Conservation (phyloP, 2,329 filamentous ascomycete species). For the Ophiostoma fasciatum region DNA sequence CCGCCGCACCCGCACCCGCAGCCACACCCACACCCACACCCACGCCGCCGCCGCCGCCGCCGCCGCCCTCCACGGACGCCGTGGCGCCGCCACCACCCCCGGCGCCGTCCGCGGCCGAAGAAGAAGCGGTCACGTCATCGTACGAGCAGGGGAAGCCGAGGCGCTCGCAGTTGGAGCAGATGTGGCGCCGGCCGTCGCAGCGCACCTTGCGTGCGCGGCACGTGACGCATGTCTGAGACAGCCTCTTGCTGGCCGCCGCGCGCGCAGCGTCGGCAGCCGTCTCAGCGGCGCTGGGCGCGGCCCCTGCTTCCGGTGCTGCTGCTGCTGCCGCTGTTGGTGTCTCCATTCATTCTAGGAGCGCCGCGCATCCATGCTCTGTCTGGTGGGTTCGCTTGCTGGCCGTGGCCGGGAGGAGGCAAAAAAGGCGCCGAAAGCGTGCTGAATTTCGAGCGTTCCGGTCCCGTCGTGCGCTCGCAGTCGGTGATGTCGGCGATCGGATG, state of each 20-base stretch:
- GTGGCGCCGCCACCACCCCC: neutral
- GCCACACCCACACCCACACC: slow-evolving; percentile 7
- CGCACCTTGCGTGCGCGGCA: slow-evolving; percentile 43
- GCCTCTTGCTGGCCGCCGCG: slow-evolving; percentile 22
- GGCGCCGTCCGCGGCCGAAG: neutral
- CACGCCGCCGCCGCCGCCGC: slow-evolving; percentile 4
- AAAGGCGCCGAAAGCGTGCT: neutral
- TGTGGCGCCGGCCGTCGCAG: slow-evolving; percentile 37
- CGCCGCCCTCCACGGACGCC: neutral
- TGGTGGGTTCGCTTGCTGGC: too few relatives aligned
- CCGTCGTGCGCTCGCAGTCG: too few relatives aligned
- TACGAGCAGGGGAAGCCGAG: slow-evolving; percentile 43
- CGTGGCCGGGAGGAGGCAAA: neutral
- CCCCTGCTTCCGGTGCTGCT: neutral
- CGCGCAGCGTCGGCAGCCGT: too few relatives aligned
- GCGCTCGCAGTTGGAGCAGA: slow-evolving; percentile 44
- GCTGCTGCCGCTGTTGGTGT: neutral
- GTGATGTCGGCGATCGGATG: too few relatives aligned
- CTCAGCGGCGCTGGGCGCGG: neutral
- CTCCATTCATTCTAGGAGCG: neutral
- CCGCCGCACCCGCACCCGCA: slow-evolving; percentile 14
- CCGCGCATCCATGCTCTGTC: neutral
- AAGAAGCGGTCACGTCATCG: slow-evolving; percentile 23
- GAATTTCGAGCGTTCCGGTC: too few relatives aligned
- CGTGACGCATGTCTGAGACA: slow-evolving; percentile 35